Evolutionary conservation across 257 asterid species (phyloP), one percentile per base, ranked within the genome.

Genomic region (Mitragyna speciosa): DNA sequence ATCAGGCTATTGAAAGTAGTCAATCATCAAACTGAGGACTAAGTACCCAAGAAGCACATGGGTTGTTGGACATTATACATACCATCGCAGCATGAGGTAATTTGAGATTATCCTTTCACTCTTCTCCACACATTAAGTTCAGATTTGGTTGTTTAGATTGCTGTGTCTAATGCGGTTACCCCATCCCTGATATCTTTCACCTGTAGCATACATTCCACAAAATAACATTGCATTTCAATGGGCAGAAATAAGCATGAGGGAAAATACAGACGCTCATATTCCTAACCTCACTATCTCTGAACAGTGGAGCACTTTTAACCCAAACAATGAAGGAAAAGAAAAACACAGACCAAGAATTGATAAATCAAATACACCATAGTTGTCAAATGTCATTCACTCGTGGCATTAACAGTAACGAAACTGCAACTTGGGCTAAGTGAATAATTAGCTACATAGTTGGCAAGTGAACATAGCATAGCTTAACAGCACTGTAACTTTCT

Each of bases 41-140:
- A 66, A 71, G 75, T 63, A 76, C 70, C 43, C 39, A 74, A 20
- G 79, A n/a, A 82, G 84, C 88, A 82, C 84, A 79, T 85, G 86
- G 86, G 80, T 59, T 82, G 81, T 69, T 79, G 28, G 70, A 67
- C n/a, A n/a, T 16, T 43, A 39, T 63, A 63, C 49, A 68, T 52
- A 56, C 43, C 19, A 82, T 75, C 67, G 64, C 71, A 67, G 58
- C 43, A 69, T 1, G 72, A 84, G 76, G 74, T 75, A 79, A 82
- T 10, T 71, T 39, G 67, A 84, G 83, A 81, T 81, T 81, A 81
- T 75, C 78, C 70, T 12, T 41, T n/a, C 83, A 78, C 74, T 19
- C 63, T 76, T 68, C 51, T 52, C 75, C 33, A 75, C 4, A 74
- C 70, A 16, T 33, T 20, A 73, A 43, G 63, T 70, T 36, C 77